Conservation (phyloP, 2,329 filamentous ascomycete genomes). For the Cyphellophora europaea region DNA sequence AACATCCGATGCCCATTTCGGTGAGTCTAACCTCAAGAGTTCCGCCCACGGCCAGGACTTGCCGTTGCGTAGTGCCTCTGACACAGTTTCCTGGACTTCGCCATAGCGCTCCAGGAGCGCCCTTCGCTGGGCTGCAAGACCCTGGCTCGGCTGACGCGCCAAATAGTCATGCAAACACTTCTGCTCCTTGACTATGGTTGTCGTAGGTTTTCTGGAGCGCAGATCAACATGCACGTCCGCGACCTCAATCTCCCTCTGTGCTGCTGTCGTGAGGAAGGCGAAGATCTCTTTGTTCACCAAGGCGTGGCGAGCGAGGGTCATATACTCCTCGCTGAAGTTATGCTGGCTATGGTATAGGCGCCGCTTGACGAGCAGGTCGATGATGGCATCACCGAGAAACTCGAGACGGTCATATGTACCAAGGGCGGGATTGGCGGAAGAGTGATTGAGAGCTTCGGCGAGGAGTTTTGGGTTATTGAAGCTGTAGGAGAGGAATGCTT, state of each 20-base stretch:
- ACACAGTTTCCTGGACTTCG: conserved; percentile 40
- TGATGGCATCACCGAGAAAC: conserved; percentile 76
- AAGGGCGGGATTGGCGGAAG: conserved; percentile 4
- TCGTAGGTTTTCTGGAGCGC: conserved; percentile 20
- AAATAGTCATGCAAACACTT: conserved; percentile 13
- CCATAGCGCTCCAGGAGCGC: conserved; percentile 27
- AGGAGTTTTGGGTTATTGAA: conserved; percentile 63
- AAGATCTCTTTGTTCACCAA: conserved; percentile 75
- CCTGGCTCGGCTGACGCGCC: conserved; percentile 3
- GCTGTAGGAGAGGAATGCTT: conserved; percentile 56
- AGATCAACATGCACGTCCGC: conserved; percentile 11
- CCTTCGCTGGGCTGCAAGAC: conserved; percentile 3
- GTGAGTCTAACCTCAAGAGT: conserved; percentile 54
- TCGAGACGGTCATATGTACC: conserved; percentile 63
- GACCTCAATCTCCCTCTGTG: conserved; percentile 2
- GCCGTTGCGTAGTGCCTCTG: conserved; percentile 40
- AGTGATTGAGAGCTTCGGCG: conserved; percentile 70
- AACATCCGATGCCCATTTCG: conserved; percentile 77
- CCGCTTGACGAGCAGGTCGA: conserved; percentile 66
- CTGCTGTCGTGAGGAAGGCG: conserved; percentile 48
- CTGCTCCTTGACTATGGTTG: conserved; percentile 19
- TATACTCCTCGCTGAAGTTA: conserved; percentile 42
- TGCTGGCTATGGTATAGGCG: conserved; percentile 35
- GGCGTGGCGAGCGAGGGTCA: conserved; percentile 68
- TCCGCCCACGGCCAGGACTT: conserved; percentile 65